Evolutionary conservation across 2,329 filamentous ascomycete species (phyloP), one percentile per base, ranked within the genome.

Genomic region (Fusarium pseudograminearum): DNA sequence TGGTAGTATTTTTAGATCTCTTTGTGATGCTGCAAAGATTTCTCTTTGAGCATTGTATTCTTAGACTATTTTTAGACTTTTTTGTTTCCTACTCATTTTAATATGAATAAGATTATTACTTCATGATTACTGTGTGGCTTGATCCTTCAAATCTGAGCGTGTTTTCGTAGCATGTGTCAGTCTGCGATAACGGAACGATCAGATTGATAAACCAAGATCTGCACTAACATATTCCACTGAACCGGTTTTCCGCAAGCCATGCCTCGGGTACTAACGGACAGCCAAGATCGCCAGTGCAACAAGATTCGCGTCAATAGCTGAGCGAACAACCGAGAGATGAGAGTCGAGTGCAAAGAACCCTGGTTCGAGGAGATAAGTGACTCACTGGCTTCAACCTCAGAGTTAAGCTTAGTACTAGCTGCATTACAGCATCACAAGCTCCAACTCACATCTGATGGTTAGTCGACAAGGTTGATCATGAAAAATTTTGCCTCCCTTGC

Each of bases 21-120:
- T 68, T 4, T 68, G 65, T 4, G 65, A 69, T 45, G 65, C 59
- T 3, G 51, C 65, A 9, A 68, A 47, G 24, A 55, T 68, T 22
- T 55, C 59, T 4, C 34, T 62, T 8, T 46, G 24, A 33, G 11
- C 7, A 46, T n/a, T 40, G 11, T 22, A 10, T 38, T 28, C 11
- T 16, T 38, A 22, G 22, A 52, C 3, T 28, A 16, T 16, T 24
- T 33, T 28, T 36, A 48, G 31, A 30, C 4, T 18, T 14, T 14
- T 18, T 22, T 33, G 16, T 3, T 18, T 12, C 7, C 20, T 55
- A 47, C 18, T 20, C n/a, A 18, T 26, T 34, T 47, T 47, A 46
- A 47, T 44, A 28, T 34, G 14, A 12, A 10, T 2, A n/a, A 38
- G 16, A 28, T 2, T 20, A 28, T 28, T 12, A 20, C 22, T 51